Evolutionary conservation across 495 filamentous ascomycete genomes (phyloP), one percentile per base, ranked within the genome.

Genomic region (Polyplosphaeria fusca): DNA sequence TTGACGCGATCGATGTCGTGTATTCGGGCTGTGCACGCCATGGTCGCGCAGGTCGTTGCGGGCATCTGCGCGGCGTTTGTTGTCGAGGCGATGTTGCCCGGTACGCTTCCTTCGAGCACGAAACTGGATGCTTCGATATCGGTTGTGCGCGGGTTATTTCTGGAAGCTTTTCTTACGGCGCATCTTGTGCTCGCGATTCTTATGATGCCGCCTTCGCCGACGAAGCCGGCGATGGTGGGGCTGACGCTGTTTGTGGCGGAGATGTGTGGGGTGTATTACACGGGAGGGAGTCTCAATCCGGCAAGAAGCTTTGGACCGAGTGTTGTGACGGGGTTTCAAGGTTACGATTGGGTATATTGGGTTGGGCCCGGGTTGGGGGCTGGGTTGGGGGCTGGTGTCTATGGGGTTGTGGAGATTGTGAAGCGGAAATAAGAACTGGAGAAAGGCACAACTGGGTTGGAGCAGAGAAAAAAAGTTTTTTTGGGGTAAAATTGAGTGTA

Each of bases 181-280:
- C 78, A 89, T 68, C 72, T 93, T 26, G 81, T 90, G 13, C 81
- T 91, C 51, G 80, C 87, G 3, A 83, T 91, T 32, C 85, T 90
- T 69, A 88, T 92, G 79, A 72, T 91, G 43, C 87, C 88, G 1
- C 82, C 82, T 14, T 86, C 89, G 67, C 91, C 90, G 71, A 84
- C 88, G 68, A 84, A 86, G 64, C 82, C 77, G 5, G 91, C 87
- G 0, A 89, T 78, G 57, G 89, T 93, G 57, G 88, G 87, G 4
- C 57, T 87, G 18, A 71, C 84, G 0, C 78, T 91, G 42, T 87
- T 89, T 70, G 74, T 91, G 27, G 75, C 79, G 0, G 78, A 89
- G 60, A 49, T 91, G 47, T 73, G 78, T 67, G 85, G 84, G 18
- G 77, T 86, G 35, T 86, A 79, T 63, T 87, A 78, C 65, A 89